Evolutionary conservation across 352 stramenopile genomes (phyloP).

Genomic region (Sclerospora graminicola): DNA sequence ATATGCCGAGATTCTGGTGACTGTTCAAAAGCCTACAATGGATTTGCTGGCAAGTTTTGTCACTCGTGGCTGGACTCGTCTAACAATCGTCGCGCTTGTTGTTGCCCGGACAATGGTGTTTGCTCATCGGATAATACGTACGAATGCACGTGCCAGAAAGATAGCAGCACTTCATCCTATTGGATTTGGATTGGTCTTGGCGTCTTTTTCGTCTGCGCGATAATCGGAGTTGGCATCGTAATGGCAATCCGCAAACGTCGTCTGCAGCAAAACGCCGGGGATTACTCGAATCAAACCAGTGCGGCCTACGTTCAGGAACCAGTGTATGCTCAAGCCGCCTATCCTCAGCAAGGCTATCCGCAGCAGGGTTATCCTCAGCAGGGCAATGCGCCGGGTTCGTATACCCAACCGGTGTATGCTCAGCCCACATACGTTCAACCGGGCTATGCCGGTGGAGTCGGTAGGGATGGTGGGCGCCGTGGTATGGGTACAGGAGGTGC

Average conservation of each 20-base stretch:
- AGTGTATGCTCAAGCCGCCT: conserved; percentile 23
- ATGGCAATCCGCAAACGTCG: conserved; percentile 30
- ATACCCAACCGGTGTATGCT: conserved; percentile 31
- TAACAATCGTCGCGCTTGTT: conserved; percentile 35
- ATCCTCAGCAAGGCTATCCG: conserved; percentile 21
- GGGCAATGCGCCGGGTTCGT: conserved; percentile 9
- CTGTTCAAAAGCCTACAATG: conserved; percentile 43
- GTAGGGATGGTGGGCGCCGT: conserved; percentile 15
- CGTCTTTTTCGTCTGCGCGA: conserved; percentile 17
- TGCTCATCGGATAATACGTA: conserved; percentile 32
- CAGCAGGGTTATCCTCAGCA: no score
- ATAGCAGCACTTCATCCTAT: conserved; percentile 5
- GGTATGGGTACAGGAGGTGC: conserved; percentile 28
- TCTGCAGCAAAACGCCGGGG: conserved; percentile 9
- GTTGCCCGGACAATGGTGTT: conserved; percentile 29
- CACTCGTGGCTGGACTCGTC: conserved; percentile 34
- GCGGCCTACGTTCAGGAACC: conserved; percentile 15
- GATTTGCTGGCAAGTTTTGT: conserved; percentile 34
- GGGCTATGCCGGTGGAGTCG: conserved; percentile 15
- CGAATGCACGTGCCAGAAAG: conserved; percentile 32
- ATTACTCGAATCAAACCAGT: conserved; percentile 7
- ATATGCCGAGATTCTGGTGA: conserved; percentile 37
- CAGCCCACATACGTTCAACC: conserved; percentile 23
- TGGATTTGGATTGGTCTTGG: conserved; percentile 25
- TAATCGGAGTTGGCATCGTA: conserved; percentile 25